These are phyloP conservation scores for Mycothermus thermophilus DNA, from an alignment of 495 filamentous ascomycete genomes.

Conservation along the genomic window DNA sequence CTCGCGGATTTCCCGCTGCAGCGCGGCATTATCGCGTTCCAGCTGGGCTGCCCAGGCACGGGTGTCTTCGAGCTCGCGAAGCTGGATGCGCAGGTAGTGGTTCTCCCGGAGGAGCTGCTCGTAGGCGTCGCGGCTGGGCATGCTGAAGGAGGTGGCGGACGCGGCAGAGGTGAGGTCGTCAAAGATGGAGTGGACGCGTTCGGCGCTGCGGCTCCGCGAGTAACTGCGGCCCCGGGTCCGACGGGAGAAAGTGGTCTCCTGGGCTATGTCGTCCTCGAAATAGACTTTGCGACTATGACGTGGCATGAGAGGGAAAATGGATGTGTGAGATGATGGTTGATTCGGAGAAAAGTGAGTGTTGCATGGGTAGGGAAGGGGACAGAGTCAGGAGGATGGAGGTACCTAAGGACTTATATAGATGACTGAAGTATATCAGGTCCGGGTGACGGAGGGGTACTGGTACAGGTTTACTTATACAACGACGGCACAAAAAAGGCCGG, in stretches of 20 bases:
- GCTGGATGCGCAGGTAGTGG: slow-evolving; percentile 12
- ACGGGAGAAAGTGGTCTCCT: background rate
- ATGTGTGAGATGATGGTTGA: background rate
- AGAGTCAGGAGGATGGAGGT: too few species aligned
- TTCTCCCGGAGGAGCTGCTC: slow-evolving; percentile 12
- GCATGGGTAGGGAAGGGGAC: too few species aligned
- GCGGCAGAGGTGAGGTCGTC: slow-evolving; percentile 11
- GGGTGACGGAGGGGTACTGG: too few species aligned
- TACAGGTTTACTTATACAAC: too few species aligned
- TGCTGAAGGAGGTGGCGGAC: too few species aligned
- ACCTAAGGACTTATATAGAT: too few species aligned
- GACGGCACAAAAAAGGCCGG: too few species aligned
- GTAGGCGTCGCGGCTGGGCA: slow-evolving; percentile 8
- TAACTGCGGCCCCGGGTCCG: slow-evolving; percentile 7
- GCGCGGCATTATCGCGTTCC: slow-evolving; percentile 2
- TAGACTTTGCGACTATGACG: slow-evolving; percentile 11
- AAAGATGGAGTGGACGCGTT: slow-evolving; percentile 8
- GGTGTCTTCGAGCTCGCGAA: slow-evolving; percentile 5
- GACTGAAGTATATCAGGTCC: too few species aligned
- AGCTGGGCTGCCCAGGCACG: background rate
- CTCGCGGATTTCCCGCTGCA: slow-evolving; percentile 10
- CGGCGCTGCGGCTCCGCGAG: slow-evolving; percentile 10
- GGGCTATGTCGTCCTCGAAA: slow-evolving; percentile 8
- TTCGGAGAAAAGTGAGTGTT: too few species aligned
- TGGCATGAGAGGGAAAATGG: slow-evolving; percentile 8